A percentile compares a stretch with the other conserved stretches of the same genome.
Evolutionary conservation across 306 rosid genomes (phyloP).

Genomic region (Cyamopsis tetragonoloba): DNA sequence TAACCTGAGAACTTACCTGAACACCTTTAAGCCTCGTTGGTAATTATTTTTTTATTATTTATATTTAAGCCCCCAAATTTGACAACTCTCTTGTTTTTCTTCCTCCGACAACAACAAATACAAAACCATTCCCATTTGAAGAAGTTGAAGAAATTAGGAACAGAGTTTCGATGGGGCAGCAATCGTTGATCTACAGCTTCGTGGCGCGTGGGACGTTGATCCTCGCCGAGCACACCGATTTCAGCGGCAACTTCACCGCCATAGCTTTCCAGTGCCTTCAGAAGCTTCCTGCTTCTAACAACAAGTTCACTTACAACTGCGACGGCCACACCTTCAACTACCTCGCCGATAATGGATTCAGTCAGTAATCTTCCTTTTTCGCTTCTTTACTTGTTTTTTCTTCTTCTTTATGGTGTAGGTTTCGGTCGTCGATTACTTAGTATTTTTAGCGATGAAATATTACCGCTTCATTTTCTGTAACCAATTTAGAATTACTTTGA

Average conservation of each 20-base stretch:
- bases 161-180: slow-evolving; percentile 54
- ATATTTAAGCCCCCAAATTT: too few species aligned
- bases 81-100: too few species aligned
- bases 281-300: slow-evolving; percentile 60
- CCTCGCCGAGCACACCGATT: slow-evolving; percentile 60
- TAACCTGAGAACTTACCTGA: too few species aligned
- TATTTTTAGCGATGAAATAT: too few species aligned
- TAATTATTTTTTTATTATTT: too few species aligned
- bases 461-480: too few species aligned
- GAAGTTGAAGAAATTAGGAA: too few species aligned
- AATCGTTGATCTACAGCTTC: slow-evolving; percentile 70
- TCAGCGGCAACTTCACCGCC: slow-evolving; percentile 57
- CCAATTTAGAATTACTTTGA: too few species aligned
- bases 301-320: slow-evolving; percentile 70
- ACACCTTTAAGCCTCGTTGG: too few species aligned
- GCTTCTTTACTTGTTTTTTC: background rate
- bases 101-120: too few species aligned
- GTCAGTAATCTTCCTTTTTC: slow-evolving; percentile 11
- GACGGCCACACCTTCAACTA: slow-evolving; percentile 72
- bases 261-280: slow-evolving; percentile 67
- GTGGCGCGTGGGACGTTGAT: slow-evolving; percentile 68
- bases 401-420: background rate
- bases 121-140: too few species aligned
- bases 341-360: slow-evolving; percentile 66
- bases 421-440: too few species aligned